Conservation (phyloP, 495 filamentous ascomycete species). For the Aspergillus haitiensis region DNA sequence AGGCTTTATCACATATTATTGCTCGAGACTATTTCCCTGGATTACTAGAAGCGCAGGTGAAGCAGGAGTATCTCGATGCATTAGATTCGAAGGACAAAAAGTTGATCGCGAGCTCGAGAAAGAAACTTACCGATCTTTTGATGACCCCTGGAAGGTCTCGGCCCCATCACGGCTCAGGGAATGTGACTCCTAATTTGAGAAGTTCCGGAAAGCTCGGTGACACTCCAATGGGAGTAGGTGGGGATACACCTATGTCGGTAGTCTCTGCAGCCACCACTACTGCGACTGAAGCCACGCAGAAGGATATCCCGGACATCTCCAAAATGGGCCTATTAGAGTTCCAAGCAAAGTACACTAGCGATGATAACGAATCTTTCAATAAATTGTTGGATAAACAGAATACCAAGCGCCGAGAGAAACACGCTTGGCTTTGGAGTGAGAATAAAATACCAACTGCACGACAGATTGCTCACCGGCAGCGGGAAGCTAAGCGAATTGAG, state of each 20-base stretch:
- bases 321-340: slow-evolving; percentile 81
- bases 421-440: slow-evolving; percentile 82
- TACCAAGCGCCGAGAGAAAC: slow-evolving; percentile 72
- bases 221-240: slow-evolving; percentile 50
- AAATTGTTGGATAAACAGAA: slow-evolving; percentile 91
- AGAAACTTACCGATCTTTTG: slow-evolving; percentile 76
- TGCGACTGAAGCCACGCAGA: slow-evolving; percentile 26
- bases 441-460: slow-evolving; percentile 88
- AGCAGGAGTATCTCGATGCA: slow-evolving; percentile 90
- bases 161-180: slow-evolving; percentile 24
- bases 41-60: slow-evolving; percentile 76
- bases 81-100: slow-evolving; percentile 76
- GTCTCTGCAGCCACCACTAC: slow-evolving; percentile 45
- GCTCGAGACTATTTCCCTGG: slow-evolving; percentile 97
- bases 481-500: slow-evolving; percentile 61
- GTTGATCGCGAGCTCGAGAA: slow-evolving; percentile 82
- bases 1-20: slow-evolving; percentile 89
- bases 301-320: slow-evolving; percentile 65
- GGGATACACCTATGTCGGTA: slow-evolving; percentile 68
- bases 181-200: slow-evolving; percentile 32
- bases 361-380: slow-evolving; percentile 97
- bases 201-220: slow-evolving; percentile 51
- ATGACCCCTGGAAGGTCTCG: slow-evolving; percentile 62
- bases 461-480: slow-evolving; percentile 76
- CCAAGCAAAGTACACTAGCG: slow-evolving; percentile 89